Evolutionary conservation across 2,329 filamentous ascomycete genomes (phyloP), one percentile per base, ranked within the genome.

Genomic region (Cordyceps farinosa): DNA sequence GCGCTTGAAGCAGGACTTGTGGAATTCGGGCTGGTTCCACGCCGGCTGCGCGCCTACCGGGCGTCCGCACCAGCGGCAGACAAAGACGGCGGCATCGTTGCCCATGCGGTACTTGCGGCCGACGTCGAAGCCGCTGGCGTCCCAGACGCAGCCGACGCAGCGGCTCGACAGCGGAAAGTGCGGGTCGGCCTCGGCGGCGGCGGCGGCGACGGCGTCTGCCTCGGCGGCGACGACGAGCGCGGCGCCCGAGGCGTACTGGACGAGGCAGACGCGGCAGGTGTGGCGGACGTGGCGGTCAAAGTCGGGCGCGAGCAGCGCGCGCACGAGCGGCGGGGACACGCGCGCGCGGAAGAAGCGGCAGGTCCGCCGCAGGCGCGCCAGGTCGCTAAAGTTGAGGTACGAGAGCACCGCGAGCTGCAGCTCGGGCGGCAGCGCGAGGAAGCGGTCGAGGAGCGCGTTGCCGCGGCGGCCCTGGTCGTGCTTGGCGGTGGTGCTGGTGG

Each of bases 1-100:
- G n/a, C 69, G 66, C 51, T 70, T 68, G 58, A 77, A 78, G 66
- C 79, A 81, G 7, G 3, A 3, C 11, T 67, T 65, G 65, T 81
- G 79, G 63, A 79, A 80, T 68, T 80, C 74, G 38, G 74, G 70
- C 58, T 75, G 71, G 7, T 73, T 72, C 66, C 69, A 73, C 9
- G 72, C 73, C 11, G 69, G 64, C 32, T 69, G 69, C 5, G 65
- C 64, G 5, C 69, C 66, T 38, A 79, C 70, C 8, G 78, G 79
- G 64, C 70, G 74, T 0, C 79, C 78, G 67, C 79, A 81, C 73
- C 78, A 81, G 7, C 79, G 74, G 51, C 79, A 82, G 11, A 78
- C 71, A 71, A 73, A 79, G 34, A 74, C 72, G 5, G 65, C 68
- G 10, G 68, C 66, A 22, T 68, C 67, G 50, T 76, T 76, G 6